Percentiles rank a stretch among this genome's conserved stretches.
Conservation (phyloP, 495 filamentous ascomycete genomes). For the Penicillium mononematosum region DNA sequence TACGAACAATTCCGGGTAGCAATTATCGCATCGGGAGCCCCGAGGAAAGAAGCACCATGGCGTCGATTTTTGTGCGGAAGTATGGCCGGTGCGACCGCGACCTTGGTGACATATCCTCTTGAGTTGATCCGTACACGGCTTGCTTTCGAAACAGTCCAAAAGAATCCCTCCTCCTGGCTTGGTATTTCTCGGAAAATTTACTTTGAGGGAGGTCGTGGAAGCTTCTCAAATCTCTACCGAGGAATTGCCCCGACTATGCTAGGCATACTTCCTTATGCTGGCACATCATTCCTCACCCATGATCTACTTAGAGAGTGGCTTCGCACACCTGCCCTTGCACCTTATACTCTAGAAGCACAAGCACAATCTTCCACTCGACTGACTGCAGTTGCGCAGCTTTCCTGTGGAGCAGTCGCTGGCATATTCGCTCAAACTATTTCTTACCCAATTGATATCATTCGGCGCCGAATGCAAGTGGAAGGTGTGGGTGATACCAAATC, state of each 20-base stretch:
- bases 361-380: slow-evolving; percentile 52
- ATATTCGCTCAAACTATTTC: slow-evolving; percentile 80
- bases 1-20: slow-evolving; percentile 85
- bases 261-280: slow-evolving; percentile 92
- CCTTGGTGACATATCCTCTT: slow-evolving; percentile 89
- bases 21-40: slow-evolving; percentile 55
- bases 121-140: slow-evolving; percentile 89
- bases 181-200: slow-evolving; percentile 77
- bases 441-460: slow-evolving; percentile 86
- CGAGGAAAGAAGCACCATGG: slow-evolving; percentile 69
- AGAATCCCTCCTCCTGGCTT: slow-evolving; percentile 34
- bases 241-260: slow-evolving; percentile 84
- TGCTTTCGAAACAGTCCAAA: slow-evolving; percentile 69
- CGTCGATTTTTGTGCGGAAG: slow-evolving; percentile 73
- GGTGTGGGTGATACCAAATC: slow-evolving; percentile 82
- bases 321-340: slow-evolving; percentile 53
- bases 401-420: slow-evolving; percentile 76
- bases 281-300: slow-evolving; percentile 88
- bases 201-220: slow-evolving; percentile 52
- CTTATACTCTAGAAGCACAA: slow-evolving; percentile 60
- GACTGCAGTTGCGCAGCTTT: slow-evolving; percentile 65
- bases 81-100: slow-evolving; percentile 76
- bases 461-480: slow-evolving; percentile 88
- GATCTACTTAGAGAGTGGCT: slow-evolving; percentile 76
- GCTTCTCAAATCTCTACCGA: slow-evolving; percentile 73